Base-by-base conservation (phyloP, 352 stramenopile genomes). In the Globisporangium paddicum region DNA sequence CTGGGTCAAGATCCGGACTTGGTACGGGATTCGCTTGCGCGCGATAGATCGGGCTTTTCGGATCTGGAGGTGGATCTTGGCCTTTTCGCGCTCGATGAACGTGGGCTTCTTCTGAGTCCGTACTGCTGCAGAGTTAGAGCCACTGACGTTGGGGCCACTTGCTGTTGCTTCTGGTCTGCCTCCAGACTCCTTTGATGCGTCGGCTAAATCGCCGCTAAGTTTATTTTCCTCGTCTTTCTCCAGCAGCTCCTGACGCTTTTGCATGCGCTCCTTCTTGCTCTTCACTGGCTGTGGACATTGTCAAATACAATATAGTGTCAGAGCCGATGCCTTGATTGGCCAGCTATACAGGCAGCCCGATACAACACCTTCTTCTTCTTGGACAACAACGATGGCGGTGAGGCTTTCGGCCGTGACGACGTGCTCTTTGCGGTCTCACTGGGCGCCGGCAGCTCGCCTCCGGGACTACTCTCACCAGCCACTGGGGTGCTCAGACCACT, bases 1-100 rank as follows among this genome's bases (percentile, higher is more conserved):
- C 60, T 70, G 68, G 0, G 78, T 87, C 28, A 88, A 74, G 25
- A 92, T 79, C 1, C 82, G 76, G 19, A 90, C 67, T 68, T 92
- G 82, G 44, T 83, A 58, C 1, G 80, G 78, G 52, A 90, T 86
- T 3, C 76, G 78, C 46, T 81, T 88, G 21, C 74, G 65, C 13
- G 67, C 63, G 23, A 90, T 81, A 2, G 80, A 68, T 18, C 71
- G 71, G 0, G 68, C 64, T 64, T 84, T 77, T 9, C 75, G 74
- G 45, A 89, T 51, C 21, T 75, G 76, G 8, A 90, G 55, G n/a
- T 80, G 72, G 10, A 89, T 55, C 45, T 84, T 83, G 7, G 72
- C 67, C 21, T 74, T 81, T 56, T 87, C 74, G 2, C 78, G 67
- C 18, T 72, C 66, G 1, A 87, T 40, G 60, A 90, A 82, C n/a